These are phyloP conservation scores for Pseudocercospora eumusae DNA, from an alignment of 2,329 filamentous ascomycete genomes.

Conservation along the genomic window DNA sequence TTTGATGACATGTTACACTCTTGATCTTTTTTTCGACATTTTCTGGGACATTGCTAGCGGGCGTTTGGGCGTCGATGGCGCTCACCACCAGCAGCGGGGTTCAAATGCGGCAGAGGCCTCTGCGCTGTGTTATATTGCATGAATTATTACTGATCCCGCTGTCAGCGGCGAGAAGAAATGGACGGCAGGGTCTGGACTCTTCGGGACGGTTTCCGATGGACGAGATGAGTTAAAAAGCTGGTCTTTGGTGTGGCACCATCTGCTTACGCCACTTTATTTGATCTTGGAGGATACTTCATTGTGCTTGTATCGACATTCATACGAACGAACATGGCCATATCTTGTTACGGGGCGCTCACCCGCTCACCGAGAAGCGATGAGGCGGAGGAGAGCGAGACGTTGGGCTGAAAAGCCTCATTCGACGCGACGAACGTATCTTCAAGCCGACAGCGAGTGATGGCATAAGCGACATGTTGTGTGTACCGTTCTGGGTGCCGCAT, in stretches of 20 bases:
- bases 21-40: conserved; percentile 18
- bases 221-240: conserved; percentile 27
- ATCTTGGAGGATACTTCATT: neutral
- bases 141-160: neutral
- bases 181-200: conserved; percentile 16
- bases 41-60: conserved; percentile 26
- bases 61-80: conserved; percentile 26
- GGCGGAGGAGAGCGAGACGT: neutral
- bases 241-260: conserved; percentile 24
- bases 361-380: neutral
- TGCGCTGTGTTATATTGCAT: conserved; percentile 13
- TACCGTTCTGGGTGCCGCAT: conserved; percentile 4
- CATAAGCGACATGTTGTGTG: neutral
- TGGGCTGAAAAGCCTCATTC: neutral
- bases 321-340: neutral
- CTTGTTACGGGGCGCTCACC: neutral
- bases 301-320: neutral
- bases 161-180: conserved; percentile 8
- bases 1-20: conserved; percentile 16
- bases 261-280: conserved; percentile 11
- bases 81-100: conserved; percentile 21
- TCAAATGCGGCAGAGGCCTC: conserved; percentile 27
- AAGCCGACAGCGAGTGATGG: neutral
- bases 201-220: conserved; percentile 16
- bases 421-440: neutral